Conservation (phyloP, 495 filamentous ascomycete species). For the Neurospora tetraspora region DNA sequence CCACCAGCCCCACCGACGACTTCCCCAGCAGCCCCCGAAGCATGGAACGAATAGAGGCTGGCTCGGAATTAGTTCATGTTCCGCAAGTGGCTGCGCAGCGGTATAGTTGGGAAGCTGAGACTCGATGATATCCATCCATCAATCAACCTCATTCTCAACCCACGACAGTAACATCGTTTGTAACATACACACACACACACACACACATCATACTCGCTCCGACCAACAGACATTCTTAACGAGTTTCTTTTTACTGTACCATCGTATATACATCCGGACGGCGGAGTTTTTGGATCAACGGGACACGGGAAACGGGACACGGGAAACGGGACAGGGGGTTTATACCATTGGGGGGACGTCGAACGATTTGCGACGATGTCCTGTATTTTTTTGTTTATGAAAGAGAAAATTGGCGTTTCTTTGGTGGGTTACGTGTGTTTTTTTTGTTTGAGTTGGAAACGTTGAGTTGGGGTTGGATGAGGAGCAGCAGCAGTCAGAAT, state of each 20-base stretch:
- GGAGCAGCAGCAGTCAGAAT: neutral
- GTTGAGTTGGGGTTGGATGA: neutral
- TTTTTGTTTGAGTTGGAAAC: neutral
- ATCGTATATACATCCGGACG: neutral
- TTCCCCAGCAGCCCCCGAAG: constrained; percentile 23
- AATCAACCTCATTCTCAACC: too few relatives aligned
- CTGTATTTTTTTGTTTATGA: neutral
- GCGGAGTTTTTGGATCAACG: neutral
- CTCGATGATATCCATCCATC: neutral
- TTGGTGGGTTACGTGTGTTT: neutral
- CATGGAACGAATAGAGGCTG: constrained; percentile 28
- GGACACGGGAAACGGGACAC: neutral
- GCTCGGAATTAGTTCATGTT: constrained; percentile 38
- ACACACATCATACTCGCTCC: neutral
- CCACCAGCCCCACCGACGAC: neutral
- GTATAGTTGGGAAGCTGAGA: constrained; percentile 40
- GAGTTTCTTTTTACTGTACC: neutral
- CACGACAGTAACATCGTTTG: neutral
- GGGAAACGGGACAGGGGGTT: neutral
- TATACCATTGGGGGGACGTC: neutral
- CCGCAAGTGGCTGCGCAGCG: constrained; percentile 40
- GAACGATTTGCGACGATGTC: neutral
- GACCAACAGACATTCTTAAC: neutral
- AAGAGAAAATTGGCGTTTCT: neutral
- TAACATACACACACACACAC: neutral